phyloP scores from a whole-genome alignment of 23 red algal species.

The Pyropia yezoensis region DNA sequence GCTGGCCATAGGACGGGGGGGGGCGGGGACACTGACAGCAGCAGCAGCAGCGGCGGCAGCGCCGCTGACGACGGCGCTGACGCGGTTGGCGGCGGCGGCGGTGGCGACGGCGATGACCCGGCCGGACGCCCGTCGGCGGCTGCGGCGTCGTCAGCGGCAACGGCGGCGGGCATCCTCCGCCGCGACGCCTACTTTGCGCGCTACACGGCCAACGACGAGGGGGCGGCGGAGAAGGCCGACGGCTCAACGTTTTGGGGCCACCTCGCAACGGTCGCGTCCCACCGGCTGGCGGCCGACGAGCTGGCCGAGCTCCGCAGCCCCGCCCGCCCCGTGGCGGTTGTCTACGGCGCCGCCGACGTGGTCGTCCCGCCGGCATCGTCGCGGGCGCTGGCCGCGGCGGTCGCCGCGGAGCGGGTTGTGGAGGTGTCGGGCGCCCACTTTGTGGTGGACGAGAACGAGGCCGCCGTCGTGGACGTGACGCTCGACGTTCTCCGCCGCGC shows the following conservation, averaged over 20 bases:
- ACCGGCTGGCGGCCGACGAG: constrained; percentile 17
- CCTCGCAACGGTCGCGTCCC: constrained; percentile 28
- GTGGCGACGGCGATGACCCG: too few species aligned
- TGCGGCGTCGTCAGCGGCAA: too few species aligned
- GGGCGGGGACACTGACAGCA: too few species aligned
- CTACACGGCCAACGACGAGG: too few species aligned
- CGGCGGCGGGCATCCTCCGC: too few species aligned
- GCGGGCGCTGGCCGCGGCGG: constrained; percentile 21
- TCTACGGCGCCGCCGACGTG: constrained; percentile 40
- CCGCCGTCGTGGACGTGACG: constrained; percentile 29
- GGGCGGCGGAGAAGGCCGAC: too few species aligned
- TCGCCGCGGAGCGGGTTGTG: constrained; percentile 37
- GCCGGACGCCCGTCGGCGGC: too few species aligned
- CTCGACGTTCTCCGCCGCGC: constrained; percentile 31
- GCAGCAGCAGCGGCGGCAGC: too few species aligned
- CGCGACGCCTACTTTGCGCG: too few species aligned
- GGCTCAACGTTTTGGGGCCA: constrained; percentile 18
- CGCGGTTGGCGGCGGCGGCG: too few species aligned
- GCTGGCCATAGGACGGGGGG: too few species aligned
- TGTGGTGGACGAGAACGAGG: constrained; percentile 52
- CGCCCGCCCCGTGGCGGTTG: constrained; percentile 25
- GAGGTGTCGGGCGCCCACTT: constrained; percentile 58
- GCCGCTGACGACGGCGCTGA: too few species aligned
- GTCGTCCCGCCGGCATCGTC: constrained; percentile 50
- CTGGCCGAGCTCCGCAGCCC: constrained; percentile 11